A percentile compares a stretch with the other conserved stretches of the same genome.
phyloP scores from a whole-genome alignment of 345 rosid genomes.

The Psidium friedrichsthalianum region DNA sequence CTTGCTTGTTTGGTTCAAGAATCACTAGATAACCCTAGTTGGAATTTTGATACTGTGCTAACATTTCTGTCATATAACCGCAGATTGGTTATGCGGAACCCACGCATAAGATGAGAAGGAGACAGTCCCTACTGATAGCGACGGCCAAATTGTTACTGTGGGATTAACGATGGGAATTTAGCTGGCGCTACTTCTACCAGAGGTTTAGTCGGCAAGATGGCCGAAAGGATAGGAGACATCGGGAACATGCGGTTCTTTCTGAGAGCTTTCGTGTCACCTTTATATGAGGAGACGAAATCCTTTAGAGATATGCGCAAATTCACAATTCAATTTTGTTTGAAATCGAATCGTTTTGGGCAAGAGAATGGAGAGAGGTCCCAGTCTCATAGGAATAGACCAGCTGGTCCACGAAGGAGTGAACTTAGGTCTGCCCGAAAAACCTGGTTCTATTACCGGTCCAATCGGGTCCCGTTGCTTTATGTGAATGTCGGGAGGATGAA shows the following conservation, averaged over 20 bases:
- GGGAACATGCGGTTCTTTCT: neutral
- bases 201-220: conserved; percentile 88
- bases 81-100: conserved; percentile 75
- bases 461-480: no score
- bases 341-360: no score
- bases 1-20: neutral
- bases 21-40: neutral
- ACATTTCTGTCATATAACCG: neutral
- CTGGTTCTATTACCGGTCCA: no score
- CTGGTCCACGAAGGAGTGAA: no score
- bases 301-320: neutral
- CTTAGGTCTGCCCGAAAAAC: no score
- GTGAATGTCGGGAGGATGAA: no score
- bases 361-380: no score
- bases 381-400: no score
- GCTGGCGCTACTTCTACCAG: conserved; percentile 93
- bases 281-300: neutral
- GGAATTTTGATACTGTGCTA: neutral
- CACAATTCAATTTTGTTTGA: neutral
- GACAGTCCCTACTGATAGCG: conserved; percentile 14
- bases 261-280: neutral
- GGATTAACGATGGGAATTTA: conserved; percentile 63
- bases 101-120: conserved; percentile 10
- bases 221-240: conserved; percentile 79
- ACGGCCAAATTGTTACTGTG: conserved; percentile 73